A percentile compares a stretch with the other conserved stretches of the same genome.
Conservation (phyloP, 2,329 filamentous ascomycete genomes). For the Dryadomyces quercus-mongolicae region DNA sequence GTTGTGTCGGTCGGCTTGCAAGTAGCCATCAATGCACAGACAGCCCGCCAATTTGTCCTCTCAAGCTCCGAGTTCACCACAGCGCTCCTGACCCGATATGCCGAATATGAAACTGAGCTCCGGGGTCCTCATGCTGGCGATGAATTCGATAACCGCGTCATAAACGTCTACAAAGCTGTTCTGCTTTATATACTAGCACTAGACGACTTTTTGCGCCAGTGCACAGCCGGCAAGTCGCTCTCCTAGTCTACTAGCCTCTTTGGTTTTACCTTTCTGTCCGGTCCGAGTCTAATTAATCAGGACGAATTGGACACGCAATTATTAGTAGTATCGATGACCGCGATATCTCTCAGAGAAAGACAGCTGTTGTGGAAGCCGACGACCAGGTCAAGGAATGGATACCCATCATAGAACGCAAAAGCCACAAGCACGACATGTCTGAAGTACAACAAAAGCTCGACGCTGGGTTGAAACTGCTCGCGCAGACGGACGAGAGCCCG, state of each 20-base stretch:
- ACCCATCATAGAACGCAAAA: not conserved
- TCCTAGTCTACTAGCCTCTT: not conserved
- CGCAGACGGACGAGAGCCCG: not conserved
- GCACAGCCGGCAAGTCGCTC: not conserved
- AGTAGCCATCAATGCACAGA: not conserved
- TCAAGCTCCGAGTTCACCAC: not conserved
- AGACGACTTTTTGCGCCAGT: not conserved
- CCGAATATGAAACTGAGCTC: not conserved
- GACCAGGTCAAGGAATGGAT: not conserved
- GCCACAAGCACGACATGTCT: not conserved
- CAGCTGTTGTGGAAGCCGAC: not conserved
- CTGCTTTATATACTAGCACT: not conserved
- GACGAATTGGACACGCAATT: not conserved
- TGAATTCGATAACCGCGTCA: not conserved
- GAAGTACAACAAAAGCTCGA: not conserved
- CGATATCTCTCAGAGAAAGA: not conserved
- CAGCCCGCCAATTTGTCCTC: not conserved
- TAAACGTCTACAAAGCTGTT: not conserved
- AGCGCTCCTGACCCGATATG: not conserved
- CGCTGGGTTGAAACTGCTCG: not conserved
- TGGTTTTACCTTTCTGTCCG: not conserved
- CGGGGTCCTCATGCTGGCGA: not conserved
- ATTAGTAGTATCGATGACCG: not conserved
- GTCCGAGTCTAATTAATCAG: not conserved
- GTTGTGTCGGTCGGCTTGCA: not conserved